Evolutionary conservation across 345 rosid genomes (phyloP), one percentile per base, ranked within the genome.

Genomic region (Bruguiera sexangula): DNA sequence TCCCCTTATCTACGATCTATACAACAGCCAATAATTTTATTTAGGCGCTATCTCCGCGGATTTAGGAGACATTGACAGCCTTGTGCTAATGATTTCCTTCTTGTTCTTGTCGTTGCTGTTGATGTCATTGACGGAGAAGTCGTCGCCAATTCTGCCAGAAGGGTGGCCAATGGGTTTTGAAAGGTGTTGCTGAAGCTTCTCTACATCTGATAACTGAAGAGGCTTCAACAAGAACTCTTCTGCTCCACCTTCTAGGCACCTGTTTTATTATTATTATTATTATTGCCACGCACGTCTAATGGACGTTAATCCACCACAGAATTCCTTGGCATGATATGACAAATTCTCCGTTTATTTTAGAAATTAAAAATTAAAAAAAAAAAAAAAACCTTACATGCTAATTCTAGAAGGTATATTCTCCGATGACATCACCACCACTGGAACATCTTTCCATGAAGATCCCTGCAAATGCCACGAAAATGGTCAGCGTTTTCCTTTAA

Each of bases 361-460:
- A 24, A 18, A 9, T 34, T 8, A 22, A 68, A 18, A 39, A 36
- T n/a, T n/a, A 43, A 7, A 6, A 9, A 20, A 58, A 18, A 8
- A 13, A 5, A 2, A 5, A 9, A 6, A 20, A 18, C 27, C 70
- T 76, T 73, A 85, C 88, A 77, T 85, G 81, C 63, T 79, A 50
- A 85, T 82, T 82, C 92, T 84, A 7, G 96, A 84, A 55, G 96
- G 93, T 67, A 86, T 86, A 62, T 92, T 88, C 79, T 92, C 97
- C 34, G 97, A 92, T 18, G 97, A 92, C 97, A 92, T 88, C 19
- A 92, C 78, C 32, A 89, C 97, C 4, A 92, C 97, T 26, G 97
- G 96, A 66, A 88, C 84, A 69, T 85, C 84, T 80, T 85, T 92
- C 73, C 81, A 85, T 26, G 84, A 70, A 63, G 89, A 87, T 79